A percentile compares a stretch with the other conserved stretches of the same genome.
Evolutionary conservation across 805 yeast genomes (phyloP).

Genomic region (Candida methanosorbosa): DNA sequence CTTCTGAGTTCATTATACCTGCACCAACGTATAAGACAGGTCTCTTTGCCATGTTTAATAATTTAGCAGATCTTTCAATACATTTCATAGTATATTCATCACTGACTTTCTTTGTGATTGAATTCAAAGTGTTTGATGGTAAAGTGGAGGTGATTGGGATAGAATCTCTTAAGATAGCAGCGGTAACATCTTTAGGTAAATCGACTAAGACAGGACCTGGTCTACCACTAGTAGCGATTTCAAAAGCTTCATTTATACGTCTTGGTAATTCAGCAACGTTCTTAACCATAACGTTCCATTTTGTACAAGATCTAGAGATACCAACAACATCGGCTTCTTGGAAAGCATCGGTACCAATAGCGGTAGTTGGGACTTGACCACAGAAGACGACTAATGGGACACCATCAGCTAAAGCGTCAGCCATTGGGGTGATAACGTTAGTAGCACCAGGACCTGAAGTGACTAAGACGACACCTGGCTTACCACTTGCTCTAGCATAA

Average conservation of each 20-base stretch:
- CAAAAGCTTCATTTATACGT: constrained; percentile 95
- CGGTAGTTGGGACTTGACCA: constrained; percentile 93
- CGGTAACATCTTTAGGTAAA: constrained; percentile 96
- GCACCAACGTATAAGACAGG: constrained; percentile 91
- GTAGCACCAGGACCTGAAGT: constrained; percentile 99
- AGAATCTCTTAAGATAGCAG: constrained; percentile 76
- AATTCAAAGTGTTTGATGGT: constrained; percentile 64
- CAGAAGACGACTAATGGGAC: constrained; percentile 94
- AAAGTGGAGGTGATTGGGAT: constrained; percentile 76
- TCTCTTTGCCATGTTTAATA: constrained; percentile 74
- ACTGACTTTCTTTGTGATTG: constrained; percentile 60
- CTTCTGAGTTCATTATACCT: constrained; percentile 72
- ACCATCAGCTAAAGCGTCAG: constrained; percentile 96
- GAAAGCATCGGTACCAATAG: constrained; percentile 98
- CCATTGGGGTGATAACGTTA: constrained; percentile 96
- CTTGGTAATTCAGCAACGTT: constrained; percentile 89
- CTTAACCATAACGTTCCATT: constrained; percentile 99
- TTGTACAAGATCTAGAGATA: constrained; percentile 93
- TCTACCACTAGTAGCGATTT: constrained; percentile 91
- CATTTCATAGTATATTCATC: constrained; percentile 70
- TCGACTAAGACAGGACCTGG: constrained; percentile 99
- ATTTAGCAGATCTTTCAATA: constrained; percentile 65
- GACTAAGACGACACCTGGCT: constrained; percentile 95
- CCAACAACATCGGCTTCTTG: constrained; percentile 99
- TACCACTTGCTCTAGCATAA: constrained; percentile 90